Conservation (phyloP, 2,329 filamentous ascomycete genomes). For the Sarocladium strictum region DNA sequence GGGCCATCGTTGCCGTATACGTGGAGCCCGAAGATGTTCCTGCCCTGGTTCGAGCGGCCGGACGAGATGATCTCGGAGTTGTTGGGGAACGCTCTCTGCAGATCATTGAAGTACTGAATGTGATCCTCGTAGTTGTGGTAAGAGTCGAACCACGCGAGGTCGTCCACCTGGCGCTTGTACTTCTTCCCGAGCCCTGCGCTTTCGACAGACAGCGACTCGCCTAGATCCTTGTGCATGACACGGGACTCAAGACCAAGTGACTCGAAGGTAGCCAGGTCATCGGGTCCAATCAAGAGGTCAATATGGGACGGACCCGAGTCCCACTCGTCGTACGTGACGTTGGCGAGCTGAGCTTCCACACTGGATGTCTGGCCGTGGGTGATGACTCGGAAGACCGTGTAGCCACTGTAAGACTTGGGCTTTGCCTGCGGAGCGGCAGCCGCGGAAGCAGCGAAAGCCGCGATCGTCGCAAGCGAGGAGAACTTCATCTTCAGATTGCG, state of each 20-base stretch:
- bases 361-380: slow-evolving; percentile 33
- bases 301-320: slow-evolving; percentile 16
- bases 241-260: slow-evolving; percentile 23
- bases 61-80: slow-evolving; percentile 41
- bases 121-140: slow-evolving; percentile 48
- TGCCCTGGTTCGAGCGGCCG: slow-evolving; percentile 38
- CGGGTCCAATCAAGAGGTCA: slow-evolving; percentile 26
- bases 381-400: slow-evolving; percentile 37
- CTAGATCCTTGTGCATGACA: slow-evolving; percentile 24
- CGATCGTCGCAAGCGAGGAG: no score
- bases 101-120: slow-evolving; percentile 35
- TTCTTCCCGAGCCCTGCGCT: slow-evolving; percentile 10
- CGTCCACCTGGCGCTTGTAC: slow-evolving; percentile 20
- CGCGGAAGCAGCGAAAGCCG: no score
- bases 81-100: slow-evolving; percentile 33
- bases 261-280: slow-evolving; percentile 22
- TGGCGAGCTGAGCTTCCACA: slow-evolving; percentile 26
- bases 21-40: slow-evolving; percentile 52
- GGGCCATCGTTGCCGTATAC: slow-evolving; percentile 37
- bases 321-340: slow-evolving; percentile 19
- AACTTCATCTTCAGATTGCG: no score
- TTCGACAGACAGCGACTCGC: slow-evolving; percentile 23
- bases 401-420: slow-evolving; percentile 21
- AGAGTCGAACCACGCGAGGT: slow-evolving; percentile 39
- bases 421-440: background rate